Evolutionary conservation across 139 green algal species (phyloP).

Genomic region (Chlorella ohadii): DNA sequence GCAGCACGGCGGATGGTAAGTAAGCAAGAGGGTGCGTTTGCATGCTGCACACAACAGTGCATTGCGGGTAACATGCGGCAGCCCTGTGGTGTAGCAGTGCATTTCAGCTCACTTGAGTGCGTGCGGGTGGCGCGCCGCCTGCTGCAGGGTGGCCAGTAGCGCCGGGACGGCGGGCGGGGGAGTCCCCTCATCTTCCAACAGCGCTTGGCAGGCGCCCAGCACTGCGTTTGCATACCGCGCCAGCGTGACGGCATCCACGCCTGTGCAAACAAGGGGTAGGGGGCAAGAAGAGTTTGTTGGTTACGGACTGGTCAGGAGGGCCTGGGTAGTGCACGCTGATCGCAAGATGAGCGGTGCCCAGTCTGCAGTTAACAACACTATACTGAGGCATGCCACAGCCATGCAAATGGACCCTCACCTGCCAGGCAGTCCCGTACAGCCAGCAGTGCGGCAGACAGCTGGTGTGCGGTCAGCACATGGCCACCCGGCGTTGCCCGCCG

Average conservation of each 20-base stretch:
- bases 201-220: slow-evolving; percentile 32
- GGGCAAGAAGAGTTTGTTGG: background rate
- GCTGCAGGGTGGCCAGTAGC: slow-evolving; percentile 35
- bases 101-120: slow-evolving; percentile 20
- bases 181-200: slow-evolving; percentile 46
- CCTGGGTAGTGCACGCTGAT: no score
- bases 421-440: slow-evolving; percentile 47
- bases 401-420: background rate
- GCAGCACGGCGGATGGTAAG: background rate
- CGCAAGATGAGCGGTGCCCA: no score
- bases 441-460: slow-evolving; percentile 22
- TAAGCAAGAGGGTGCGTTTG: no score
- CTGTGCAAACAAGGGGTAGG: background rate
- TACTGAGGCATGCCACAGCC: no score
- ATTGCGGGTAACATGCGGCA: no score
- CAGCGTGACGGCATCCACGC: slow-evolving; percentile 38
- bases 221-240: slow-evolving; percentile 43
- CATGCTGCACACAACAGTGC: no score
- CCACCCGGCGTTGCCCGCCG: slow-evolving; percentile 6
- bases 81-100: no score
- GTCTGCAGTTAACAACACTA: no score
- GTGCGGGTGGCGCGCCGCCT: slow-evolving; percentile 37
- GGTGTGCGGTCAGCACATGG: background rate
- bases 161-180: slow-evolving; percentile 36
- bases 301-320: no score